Evolutionary conservation across 1,139 yeast genomes (phyloP), one percentile per base, ranked within the genome.

Genomic region (Magnusiomyces tetraspermus): DNA sequence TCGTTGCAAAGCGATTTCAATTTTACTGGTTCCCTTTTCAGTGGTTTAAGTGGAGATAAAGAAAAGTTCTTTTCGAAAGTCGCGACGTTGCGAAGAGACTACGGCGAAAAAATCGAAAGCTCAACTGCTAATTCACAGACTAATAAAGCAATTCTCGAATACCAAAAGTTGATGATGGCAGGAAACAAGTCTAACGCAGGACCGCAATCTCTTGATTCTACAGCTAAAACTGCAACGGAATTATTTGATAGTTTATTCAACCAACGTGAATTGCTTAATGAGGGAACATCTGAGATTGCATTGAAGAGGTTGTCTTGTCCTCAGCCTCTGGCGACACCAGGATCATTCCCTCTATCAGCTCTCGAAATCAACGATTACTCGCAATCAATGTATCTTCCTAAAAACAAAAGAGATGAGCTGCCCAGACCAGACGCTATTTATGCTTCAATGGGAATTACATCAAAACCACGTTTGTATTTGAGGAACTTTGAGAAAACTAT

Each of bases 401-500:
- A n/a, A 6, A n/a, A 8, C 5, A 17, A 36, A n/a, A 48, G 44
- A 28, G 49, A 51, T 48, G 61, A 26, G 15, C 47, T 61, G 36
- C 48, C 52, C 37, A 44, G 49, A 23, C 52, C 53, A 31, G 63
- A 61, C 45, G 57, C 58, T n/a, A 65, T 67, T 46, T 63, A 65
- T 41, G 62, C 72, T 1, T 69, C 74, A 11, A 66, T 83, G 55
- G 71, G 73, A n/a, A 69, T 76, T 1, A 74, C 80, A 19, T 71
- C 76, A 24, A 66, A 71, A 2, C 67, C 81, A n/a, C 70, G 76
- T 48, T 62, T 68, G 11, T 69, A 73, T 13, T 69, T 84, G 51
- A 71, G 72, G 55, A 68, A 70, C 1, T 81, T 81, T 76, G 70
- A 71, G 10, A 69, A 72, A 13, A 63, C 73, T 37, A 76, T 83